These are phyloP conservation scores for Breviolum minutum DNA, from an alignment of 73 alveolate species.

Conservation along the genomic window DNA sequence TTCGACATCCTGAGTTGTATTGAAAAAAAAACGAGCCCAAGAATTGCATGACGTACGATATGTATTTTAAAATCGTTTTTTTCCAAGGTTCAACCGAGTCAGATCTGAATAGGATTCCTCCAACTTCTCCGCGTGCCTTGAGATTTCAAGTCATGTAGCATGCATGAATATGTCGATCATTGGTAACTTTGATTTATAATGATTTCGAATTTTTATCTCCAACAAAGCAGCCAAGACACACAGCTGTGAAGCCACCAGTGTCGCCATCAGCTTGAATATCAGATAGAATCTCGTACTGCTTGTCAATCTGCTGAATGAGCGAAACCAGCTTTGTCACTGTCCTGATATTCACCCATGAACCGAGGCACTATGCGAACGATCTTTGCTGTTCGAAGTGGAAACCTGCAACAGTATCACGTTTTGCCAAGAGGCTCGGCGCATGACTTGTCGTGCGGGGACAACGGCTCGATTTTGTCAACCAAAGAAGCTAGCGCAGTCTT, in stretches of 20 bases:
- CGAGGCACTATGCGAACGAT: background rate
- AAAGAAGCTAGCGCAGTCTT: background rate
- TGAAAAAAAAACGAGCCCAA: too few relatives aligned
- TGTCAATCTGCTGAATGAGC: background rate
- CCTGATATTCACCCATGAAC: background rate
- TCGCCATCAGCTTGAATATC: slow-evolving; percentile 10
- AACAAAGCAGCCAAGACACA: background rate
- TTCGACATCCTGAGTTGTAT: slow-evolving; percentile 11
- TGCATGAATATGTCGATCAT: too few relatives aligned
- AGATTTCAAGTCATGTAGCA: too few relatives aligned
- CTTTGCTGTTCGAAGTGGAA: background rate
- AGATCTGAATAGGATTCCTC: background rate
- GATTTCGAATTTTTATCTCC: too few relatives aligned
- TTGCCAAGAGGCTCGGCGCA: background rate
- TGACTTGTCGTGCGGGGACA: background rate
- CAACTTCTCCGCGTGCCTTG: background rate
- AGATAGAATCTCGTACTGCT: background rate
- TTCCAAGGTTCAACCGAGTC: background rate
- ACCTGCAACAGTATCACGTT: background rate
- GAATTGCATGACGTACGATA: too few relatives aligned
- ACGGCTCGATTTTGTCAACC: background rate
- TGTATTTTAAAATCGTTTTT: background rate
- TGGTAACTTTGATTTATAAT: too few relatives aligned
- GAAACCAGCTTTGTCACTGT: background rate
- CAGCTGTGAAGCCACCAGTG: background rate